Evolutionary conservation across 192 early-diverging fungal genomes (phyloP).

Genomic region (Phycomyces nitens): DNA sequence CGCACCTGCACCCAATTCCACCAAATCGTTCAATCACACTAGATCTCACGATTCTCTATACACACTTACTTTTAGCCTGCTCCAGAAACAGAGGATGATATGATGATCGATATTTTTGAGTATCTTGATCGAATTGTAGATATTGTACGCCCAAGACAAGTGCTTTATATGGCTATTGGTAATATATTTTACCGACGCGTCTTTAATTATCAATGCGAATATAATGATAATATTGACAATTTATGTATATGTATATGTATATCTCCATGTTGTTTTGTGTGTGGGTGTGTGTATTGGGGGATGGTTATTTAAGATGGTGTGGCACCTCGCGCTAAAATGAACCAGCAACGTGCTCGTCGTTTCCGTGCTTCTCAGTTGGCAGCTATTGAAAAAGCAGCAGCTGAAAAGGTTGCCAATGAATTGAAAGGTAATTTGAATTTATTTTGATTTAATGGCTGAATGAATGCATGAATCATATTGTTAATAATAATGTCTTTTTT

Average conservation of each 20-base stretch:
- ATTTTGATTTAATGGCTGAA: not conserved
- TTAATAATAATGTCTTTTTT: constrained; percentile 16
- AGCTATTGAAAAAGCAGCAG: constrained; percentile 49
- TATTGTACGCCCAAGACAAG: constrained; percentile 89
- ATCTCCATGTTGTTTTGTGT: too few species aligned
- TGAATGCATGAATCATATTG: not conserved
- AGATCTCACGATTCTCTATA: too few species aligned
- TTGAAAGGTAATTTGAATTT: constrained; percentile 12
- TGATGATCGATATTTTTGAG: constrained; percentile 93
- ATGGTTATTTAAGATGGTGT: constrained; percentile 80
- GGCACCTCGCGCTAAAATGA: constrained; percentile 99
- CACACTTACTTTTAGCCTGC: constrained; percentile 44
- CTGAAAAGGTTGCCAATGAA: constrained; percentile 43
- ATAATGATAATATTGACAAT: not conserved
- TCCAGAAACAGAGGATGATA: constrained; percentile 84
- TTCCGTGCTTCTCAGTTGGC: constrained; percentile 84
- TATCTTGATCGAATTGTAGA: constrained; percentile 94
- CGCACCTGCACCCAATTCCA: not conserved
- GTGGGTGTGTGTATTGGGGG: too few species aligned
- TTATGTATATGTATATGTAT: not conserved
- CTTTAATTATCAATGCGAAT: not conserved
- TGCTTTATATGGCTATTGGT: constrained; percentile 98
- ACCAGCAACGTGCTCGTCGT: constrained; percentile 96
- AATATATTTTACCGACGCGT: constrained; percentile 5
- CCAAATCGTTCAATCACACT: not conserved